Evolutionary conservation across 768 basidiomycete genomes (phyloP), one percentile per base, ranked within the genome.

Genomic region (Tephrocybe rancida): DNA sequence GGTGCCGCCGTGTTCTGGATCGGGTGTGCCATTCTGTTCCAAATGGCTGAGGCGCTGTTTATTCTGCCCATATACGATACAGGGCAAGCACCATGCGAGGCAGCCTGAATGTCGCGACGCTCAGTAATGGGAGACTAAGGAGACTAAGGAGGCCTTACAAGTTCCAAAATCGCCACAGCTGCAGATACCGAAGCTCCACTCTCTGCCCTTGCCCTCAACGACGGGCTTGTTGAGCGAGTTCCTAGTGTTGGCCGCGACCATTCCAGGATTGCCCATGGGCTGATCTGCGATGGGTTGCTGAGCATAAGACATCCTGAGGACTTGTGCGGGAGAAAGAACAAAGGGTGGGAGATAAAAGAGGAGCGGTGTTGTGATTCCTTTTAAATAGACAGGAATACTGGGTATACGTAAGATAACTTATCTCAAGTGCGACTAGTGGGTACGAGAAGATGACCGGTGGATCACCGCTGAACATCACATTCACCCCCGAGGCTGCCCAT

Each of bases 51-150:
- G 39, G 18, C 75, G 70, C 39, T 67, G 59, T 44, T 65, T 73
- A 62, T 72, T 72, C 55, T 70, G 59, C 16, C 67, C 70, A 48
- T 75, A 73, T 8, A 69, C 60, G 24, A 74, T 59, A 56, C 75
- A 78, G 10, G 77, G 74, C 56, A 63, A 73, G 58, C 61, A 75
- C 45, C 64, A 70, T 1, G 76, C 59, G 30, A 64, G 48, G 25
- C 62, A 52, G 53, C 59, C 71, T 73, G 56, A 21, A 53, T n/a
- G n/a, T n/a, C n/a, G n/a, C n/a, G n/a, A n/a, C n/a, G n/a, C 24
- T 24, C 13, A 14, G 41, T 30, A 18, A 46, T 19, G 8, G 24
- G 19, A 49, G 35, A 21, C 16, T 13, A n/a, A 21, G 24, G 24
- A 22, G n/a, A 38, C 27, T 21, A 22, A 35, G 47, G n/a, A 41